A percentile compares a stretch with the other conserved stretches of the same genome.
Evolutionary conservation across 441 rosid genomes (phyloP).

Genomic region (Geranium incanum): DNA sequence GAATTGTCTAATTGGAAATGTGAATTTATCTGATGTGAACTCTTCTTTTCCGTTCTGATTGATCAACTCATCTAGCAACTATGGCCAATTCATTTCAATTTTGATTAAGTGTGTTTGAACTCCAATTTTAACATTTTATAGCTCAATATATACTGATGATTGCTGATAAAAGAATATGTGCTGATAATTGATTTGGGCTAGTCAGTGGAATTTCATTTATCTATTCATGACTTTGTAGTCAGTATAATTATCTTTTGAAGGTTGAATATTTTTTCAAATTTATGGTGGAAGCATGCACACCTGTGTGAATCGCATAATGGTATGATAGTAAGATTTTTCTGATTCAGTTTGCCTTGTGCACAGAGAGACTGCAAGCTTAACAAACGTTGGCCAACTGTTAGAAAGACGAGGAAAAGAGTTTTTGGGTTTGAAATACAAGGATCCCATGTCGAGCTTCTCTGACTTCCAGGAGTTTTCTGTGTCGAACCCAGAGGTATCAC

Average conservation of each 20-base stretch:
- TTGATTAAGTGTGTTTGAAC: not conserved
- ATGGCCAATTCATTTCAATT: not conserved
- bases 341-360: not conserved
- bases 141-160: no score
- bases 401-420: constrained; percentile 65
- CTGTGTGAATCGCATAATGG: not conserved
- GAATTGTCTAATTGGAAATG: not conserved
- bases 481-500: constrained; percentile 62
- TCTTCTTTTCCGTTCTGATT: not conserved
- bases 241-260: not conserved
- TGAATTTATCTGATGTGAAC: no score
- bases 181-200: not conserved
- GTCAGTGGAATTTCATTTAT: no score
- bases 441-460: constrained; percentile 69
- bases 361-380: constrained; percentile 50
- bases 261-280: not conserved
- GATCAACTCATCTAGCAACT: not conserved
- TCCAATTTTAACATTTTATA: not conserved
- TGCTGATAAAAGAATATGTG: not conserved
- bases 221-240: no score
- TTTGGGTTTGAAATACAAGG: constrained; percentile 51
- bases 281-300: not conserved
- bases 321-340: not conserved
- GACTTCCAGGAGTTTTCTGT: constrained; percentile 77
- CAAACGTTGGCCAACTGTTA: constrained; percentile 59